These are phyloP conservation scores for Xylaria cubensis DNA, from an alignment of 495 filamentous ascomycete genomes.

Conservation along the genomic window DNA sequence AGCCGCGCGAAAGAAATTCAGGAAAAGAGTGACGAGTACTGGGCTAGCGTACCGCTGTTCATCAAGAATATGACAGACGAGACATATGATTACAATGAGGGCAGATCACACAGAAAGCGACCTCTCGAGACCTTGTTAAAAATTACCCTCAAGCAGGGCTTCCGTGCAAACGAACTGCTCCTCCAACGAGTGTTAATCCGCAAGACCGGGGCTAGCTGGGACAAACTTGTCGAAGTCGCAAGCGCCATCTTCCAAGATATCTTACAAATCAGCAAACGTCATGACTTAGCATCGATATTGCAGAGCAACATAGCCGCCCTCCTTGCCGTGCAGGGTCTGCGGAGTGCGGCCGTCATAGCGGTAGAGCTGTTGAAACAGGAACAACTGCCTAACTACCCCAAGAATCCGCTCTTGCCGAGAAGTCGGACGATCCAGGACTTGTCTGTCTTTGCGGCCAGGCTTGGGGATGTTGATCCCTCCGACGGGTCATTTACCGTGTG, in stretches of 20 bases:
- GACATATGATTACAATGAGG: constrained; percentile 29
- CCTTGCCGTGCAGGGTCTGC: constrained; percentile 51
- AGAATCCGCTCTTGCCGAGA: constrained; percentile 45
- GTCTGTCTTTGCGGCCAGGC: constrained; percentile 40
- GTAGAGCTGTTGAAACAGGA: constrained; percentile 54
- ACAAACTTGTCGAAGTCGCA: constrained; percentile 48
- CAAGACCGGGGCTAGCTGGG: constrained; percentile 42
- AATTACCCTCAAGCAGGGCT: constrained; percentile 46
- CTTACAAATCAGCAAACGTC: constrained; percentile 47
- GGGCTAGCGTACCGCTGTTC: constrained; percentile 46
- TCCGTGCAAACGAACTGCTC: constrained; percentile 54
- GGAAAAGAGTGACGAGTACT: constrained; percentile 43
- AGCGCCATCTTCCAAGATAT: constrained; percentile 50
- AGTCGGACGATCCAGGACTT: constrained; percentile 45
- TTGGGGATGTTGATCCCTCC: constrained; percentile 38
- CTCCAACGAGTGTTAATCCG: constrained; percentile 53
- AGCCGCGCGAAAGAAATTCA: constrained; percentile 43
- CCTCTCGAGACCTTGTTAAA: constrained; percentile 43
- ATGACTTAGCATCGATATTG: constrained; percentile 44
- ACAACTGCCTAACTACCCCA: constrained; percentile 48
- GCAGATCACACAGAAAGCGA: constrained; percentile 27
- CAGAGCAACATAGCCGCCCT: constrained; percentile 41
- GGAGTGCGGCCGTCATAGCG: constrained; percentile 51
- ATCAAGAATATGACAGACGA: constrained; percentile 43
- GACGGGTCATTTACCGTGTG: constrained; percentile 40